phyloP scores from a whole-genome alignment of 345 rosid species.

The Excoecaria cochinchinensis region DNA sequence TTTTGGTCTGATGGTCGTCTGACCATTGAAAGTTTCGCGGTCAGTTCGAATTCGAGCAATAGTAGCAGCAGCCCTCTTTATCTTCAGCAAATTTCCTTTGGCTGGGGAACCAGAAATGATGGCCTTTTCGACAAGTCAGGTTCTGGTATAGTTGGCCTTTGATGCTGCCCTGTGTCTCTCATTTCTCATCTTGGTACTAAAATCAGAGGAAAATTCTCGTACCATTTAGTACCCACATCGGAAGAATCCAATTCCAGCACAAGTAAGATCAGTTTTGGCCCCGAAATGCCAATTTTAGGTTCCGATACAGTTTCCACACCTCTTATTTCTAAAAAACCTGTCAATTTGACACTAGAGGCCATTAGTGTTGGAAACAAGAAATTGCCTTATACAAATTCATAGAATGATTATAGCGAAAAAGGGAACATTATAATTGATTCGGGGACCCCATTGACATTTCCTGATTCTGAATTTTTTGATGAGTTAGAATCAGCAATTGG shows the following conservation, averaged over 20 bases:
- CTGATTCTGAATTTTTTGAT: conserved; percentile 37
- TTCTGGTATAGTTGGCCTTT: conserved; percentile 62
- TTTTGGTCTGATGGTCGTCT: conserved; percentile 41
- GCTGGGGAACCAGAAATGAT: conserved; percentile 52
- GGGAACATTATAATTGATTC: conserved; percentile 62
- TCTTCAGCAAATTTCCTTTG: conserved; percentile 31
- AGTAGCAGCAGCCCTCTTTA: conserved; percentile 21
- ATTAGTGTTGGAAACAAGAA: conserved; percentile 49
- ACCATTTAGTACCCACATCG: conserved; percentile 49
- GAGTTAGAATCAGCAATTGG: conserved; percentile 32
- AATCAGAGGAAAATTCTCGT: conserved; percentile 47
- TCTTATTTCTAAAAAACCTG: conserved; percentile 28
- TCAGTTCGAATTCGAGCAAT: conserved; percentile 22
- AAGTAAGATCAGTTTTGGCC: conserved; percentile 53
- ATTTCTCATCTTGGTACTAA: conserved; percentile 41
- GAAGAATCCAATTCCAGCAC: conserved; percentile 15
- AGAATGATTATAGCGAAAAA: background rate
- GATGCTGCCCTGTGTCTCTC: conserved; percentile 55
- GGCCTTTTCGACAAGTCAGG: conserved; percentile 47
- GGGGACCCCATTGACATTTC: conserved; percentile 52
- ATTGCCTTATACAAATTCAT: conserved; percentile 28
- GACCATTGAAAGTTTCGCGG: conserved; percentile 41
- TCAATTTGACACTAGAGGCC: conserved; percentile 52
- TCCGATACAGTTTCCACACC: conserved; percentile 36
- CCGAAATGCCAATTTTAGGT: conserved; percentile 20